Conservation (phyloP, 768 basidiomycete species). For the Phylloporus sp. region DNA sequence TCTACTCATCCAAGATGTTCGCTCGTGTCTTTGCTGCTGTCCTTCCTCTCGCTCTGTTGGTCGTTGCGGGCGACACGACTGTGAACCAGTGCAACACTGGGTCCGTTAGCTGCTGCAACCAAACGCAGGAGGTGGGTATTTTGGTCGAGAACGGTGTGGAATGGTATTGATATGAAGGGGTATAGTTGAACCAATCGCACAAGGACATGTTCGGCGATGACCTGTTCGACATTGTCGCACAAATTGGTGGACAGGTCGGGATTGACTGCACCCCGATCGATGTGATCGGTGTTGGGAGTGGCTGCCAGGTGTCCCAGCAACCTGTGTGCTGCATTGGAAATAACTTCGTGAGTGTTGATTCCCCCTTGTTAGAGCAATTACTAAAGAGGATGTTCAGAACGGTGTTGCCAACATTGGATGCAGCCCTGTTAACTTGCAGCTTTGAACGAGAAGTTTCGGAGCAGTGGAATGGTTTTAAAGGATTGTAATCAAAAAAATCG, state of each 20-base stretch:
- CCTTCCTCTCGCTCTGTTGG: slow-evolving; percentile 11
- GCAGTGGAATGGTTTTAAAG: no score
- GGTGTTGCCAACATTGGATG: no score
- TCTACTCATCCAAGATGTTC: slow-evolving; percentile 8
- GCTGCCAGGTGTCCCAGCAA: background rate
- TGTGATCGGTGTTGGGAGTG: slow-evolving; percentile 3
- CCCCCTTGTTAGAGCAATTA: no score
- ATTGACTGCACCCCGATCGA: slow-evolving; percentile 7
- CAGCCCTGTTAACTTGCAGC: no score
- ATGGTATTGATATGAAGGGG: background rate
- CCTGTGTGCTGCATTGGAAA: background rate
- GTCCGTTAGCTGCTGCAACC: slow-evolving; percentile 7
- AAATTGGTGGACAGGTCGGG: slow-evolving; percentile 1
- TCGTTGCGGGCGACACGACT: no score
- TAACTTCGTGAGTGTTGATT: background rate
- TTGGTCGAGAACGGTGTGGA: background rate
- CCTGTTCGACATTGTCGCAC: background rate
- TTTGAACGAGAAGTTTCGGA: no score
- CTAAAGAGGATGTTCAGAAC: no score
- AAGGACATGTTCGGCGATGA: background rate
- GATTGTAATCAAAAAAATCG: no score
- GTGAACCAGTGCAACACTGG: slow-evolving; percentile 15
- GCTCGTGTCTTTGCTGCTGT: slow-evolving; percentile 16
- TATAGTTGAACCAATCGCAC: background rate
- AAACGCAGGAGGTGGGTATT: slow-evolving; percentile 1